Percentiles rank a stretch among this genome's conserved stretches.
These are phyloP conservation scores for Solanum hybrid DNA, from an alignment of 305 asterid species.

Conservation along the genomic window DNA sequence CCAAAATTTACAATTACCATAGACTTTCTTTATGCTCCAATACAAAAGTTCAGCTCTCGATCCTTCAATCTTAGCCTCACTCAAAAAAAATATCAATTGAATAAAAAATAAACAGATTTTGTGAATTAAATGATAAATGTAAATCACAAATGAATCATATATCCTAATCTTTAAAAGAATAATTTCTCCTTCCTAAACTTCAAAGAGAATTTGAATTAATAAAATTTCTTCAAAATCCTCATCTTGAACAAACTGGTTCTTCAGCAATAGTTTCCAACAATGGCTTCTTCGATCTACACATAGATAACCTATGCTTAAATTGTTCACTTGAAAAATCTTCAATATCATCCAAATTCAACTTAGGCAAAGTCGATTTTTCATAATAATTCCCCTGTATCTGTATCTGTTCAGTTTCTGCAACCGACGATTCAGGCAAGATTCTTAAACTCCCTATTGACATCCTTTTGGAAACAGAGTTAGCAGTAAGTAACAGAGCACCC, in stretches of 20 bases:
- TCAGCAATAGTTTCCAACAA: constrained; percentile 31
- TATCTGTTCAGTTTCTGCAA: neutral
- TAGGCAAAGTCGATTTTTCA: neutral
- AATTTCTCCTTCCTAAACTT: neutral
- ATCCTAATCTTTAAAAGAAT: neutral
- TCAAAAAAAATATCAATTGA: neutral
- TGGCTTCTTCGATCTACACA: constrained; percentile 34
- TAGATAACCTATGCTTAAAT: constrained; percentile 15
- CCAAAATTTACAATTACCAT: neutral
- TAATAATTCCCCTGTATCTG: neutral
- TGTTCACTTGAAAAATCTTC: constrained; percentile 24
- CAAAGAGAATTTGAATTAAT: neutral
- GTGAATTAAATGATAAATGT: neutral
- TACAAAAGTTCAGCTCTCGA: constrained; percentile 3
- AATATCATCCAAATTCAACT: constrained; percentile 26
- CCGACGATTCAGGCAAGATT: constrained; percentile 22
- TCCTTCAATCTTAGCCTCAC: neutral
- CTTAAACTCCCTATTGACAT: constrained; percentile 8
- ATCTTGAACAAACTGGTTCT: constrained; percentile 19
- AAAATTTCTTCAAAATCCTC: neutral
- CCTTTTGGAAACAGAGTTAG: constrained; percentile 26
- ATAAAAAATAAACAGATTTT: neutral
- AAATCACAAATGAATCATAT: neutral
- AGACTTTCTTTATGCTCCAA: neutral
- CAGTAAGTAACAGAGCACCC: constrained; percentile 26